Evolutionary conservation across 805 yeast species (phyloP).

Genomic region (Yarrowia keelungensis): DNA sequence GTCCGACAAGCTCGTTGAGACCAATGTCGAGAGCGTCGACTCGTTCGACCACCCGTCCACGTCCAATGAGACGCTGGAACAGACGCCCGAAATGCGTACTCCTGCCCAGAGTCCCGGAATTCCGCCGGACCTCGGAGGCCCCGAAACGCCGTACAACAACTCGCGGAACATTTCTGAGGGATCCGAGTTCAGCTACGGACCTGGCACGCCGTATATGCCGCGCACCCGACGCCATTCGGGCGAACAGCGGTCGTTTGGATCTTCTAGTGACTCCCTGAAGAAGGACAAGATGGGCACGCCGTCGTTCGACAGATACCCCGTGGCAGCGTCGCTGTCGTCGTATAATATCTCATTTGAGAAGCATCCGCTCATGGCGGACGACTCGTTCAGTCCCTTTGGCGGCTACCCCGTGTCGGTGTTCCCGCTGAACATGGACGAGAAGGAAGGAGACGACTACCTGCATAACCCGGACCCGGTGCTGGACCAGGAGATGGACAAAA

Average conservation of each 20-base stretch:
- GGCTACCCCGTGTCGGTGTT: slow-evolving; percentile 94
- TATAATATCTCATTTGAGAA: slow-evolving; percentile 21
- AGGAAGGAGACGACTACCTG: slow-evolving; percentile 91
- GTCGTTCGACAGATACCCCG: slow-evolving; percentile 31
- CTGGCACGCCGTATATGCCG: slow-evolving; percentile 25
- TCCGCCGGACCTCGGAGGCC: background rate
- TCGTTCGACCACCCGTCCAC: slow-evolving; percentile 11
- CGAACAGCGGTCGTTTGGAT: slow-evolving; percentile 6
- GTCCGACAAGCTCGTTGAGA: slow-evolving; percentile 3
- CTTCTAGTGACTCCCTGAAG: slow-evolving; percentile 14
- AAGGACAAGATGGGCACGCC: slow-evolving; percentile 17
- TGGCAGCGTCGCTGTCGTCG: slow-evolving; percentile 11
- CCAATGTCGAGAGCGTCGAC: slow-evolving; percentile 11
- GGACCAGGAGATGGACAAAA: slow-evolving; percentile 78
- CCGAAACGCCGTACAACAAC: slow-evolving; percentile 16
- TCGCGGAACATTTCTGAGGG: slow-evolving; percentile 4
- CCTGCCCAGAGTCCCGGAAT: slow-evolving; percentile 10
- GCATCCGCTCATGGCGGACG: slow-evolving; percentile 46
- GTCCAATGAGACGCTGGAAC: slow-evolving; percentile 8
- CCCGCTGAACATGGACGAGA: slow-evolving; percentile 89
- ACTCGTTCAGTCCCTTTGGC: slow-evolving; percentile 74
- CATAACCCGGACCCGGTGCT: slow-evolving; percentile 96
- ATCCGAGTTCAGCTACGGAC: slow-evolving; percentile 14
- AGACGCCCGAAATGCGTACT: slow-evolving; percentile 3
- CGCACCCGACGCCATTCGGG: background rate